Evolutionary conservation across 306 rosid species (phyloP).

Genomic region (Inga laurina): DNA sequence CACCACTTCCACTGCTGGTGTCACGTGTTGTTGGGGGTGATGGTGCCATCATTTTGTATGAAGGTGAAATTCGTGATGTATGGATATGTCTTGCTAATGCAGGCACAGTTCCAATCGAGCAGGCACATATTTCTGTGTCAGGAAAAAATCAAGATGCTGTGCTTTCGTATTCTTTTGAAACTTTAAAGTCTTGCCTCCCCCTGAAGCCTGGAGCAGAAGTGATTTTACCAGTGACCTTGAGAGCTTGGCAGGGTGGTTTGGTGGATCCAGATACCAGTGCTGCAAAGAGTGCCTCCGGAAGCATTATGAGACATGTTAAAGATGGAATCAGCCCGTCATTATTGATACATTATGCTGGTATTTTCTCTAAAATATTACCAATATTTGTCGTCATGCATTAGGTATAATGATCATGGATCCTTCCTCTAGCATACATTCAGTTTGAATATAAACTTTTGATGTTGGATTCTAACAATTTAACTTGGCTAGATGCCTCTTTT

Average conservation of each 20-base stretch:
- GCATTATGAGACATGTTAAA: slow-evolving; percentile 59
- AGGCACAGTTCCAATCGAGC: slow-evolving; percentile 92
- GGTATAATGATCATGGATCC: slow-evolving; percentile 6
- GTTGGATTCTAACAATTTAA: slow-evolving; percentile 18
- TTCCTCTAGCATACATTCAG: slow-evolving; percentile 13
- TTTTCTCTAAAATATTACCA: slow-evolving; percentile 5
- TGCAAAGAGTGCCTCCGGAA: slow-evolving; percentile 63
- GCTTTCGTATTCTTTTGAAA: slow-evolving; percentile 65
- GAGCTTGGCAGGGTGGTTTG: slow-evolving; percentile 80
- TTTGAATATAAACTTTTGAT: slow-evolving; percentile 11
- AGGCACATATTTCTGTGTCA: slow-evolving; percentile 83
- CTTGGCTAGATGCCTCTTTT: background rate
- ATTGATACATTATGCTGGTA: slow-evolving; percentile 94
- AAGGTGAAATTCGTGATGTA: slow-evolving; percentile 94
- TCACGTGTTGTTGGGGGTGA: slow-evolving; percentile 89
- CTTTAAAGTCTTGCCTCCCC: slow-evolving; percentile 83
- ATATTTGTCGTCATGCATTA: slow-evolving; percentile 8
- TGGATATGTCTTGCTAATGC: slow-evolving; percentile 94
- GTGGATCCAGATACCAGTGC: slow-evolving; percentile 62
- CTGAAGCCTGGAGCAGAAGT: slow-evolving; percentile 94
- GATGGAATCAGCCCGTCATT: slow-evolving; percentile 83
- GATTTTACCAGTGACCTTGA: slow-evolving; percentile 84
- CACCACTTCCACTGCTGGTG: slow-evolving; percentile 77
- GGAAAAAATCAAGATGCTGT: slow-evolving; percentile 96
- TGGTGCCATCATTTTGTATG: slow-evolving; percentile 88